phyloP scores from a whole-genome alignment of 1,284 basidiomycete genomes.

The Peniophora sp. region DNA sequence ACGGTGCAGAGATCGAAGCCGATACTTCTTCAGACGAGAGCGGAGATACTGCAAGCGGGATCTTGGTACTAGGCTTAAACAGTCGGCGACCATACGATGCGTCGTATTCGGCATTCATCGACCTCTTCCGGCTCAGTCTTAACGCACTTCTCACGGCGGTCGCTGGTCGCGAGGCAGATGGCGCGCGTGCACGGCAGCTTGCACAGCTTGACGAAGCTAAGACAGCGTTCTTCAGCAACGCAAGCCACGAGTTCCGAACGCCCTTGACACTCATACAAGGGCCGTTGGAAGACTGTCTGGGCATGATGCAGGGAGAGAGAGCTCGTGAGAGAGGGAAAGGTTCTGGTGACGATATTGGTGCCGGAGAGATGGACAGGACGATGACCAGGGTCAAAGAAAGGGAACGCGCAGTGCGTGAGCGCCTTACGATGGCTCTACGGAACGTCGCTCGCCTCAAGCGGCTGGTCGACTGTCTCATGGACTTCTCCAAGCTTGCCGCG shows the following conservation, averaged over 20 bases:
- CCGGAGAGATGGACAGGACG: no score
- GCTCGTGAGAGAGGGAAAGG: no score
- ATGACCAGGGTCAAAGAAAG: no score
- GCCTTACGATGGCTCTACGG: background rate
- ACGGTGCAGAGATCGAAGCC: no score
- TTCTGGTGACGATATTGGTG: no score
- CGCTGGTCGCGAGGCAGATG: background rate
- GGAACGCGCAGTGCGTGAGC: background rate
- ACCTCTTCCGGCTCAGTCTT: background rate
- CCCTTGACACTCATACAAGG: conserved; percentile 1
- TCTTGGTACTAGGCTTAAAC: background rate
- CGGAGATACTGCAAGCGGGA: no score
- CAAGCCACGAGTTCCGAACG: background rate
- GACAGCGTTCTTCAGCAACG: conserved; percentile 1
- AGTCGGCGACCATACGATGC: background rate
- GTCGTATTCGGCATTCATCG: background rate
- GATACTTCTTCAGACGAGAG: no score
- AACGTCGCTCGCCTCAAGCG: background rate
- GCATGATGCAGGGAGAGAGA: background rate
- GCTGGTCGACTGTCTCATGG: background rate
- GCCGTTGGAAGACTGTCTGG: background rate
- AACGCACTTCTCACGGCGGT: background rate
- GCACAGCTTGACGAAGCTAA: conserved; percentile 1
- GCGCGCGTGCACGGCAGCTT: background rate
- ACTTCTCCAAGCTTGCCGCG: conserved; percentile 1